Conservation (phyloP, 306 rosid species). For the Begonia peltatifolia region DNA sequence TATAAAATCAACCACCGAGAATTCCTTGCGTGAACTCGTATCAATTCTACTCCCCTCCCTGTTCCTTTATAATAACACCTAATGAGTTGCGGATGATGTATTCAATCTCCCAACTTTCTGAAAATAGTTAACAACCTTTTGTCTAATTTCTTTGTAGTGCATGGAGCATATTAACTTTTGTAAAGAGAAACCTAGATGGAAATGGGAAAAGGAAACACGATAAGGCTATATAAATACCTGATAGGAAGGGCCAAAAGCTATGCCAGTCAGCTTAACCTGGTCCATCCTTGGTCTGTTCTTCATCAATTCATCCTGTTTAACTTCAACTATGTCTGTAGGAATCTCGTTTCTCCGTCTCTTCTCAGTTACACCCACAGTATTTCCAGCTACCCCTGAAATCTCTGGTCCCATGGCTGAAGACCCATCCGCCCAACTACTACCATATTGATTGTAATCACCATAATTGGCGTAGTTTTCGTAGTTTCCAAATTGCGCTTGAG, state of each 20-base stretch:
- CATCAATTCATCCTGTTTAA: constrained; percentile 86
- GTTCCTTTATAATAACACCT: no score
- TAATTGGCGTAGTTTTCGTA: constrained; percentile 19
- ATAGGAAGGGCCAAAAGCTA: constrained; percentile 87
- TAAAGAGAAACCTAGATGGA: no score
- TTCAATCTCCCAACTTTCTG: no score
- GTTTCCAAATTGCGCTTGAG: constrained; percentile 27
- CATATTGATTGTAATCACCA: constrained; percentile 32
- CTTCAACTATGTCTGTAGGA: constrained; percentile 65
- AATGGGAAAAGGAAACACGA: no score
- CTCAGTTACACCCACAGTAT: constrained; percentile 22
- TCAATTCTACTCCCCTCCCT: no score
- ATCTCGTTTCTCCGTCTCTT: constrained; percentile 69
- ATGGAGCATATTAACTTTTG: no score
- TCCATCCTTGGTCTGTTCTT: constrained; percentile 92
- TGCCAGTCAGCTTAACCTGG: constrained; percentile 65
- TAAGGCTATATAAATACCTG: constrained; percentile 30
- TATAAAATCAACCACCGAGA: no score
- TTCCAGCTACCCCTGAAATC: constrained; percentile 15
- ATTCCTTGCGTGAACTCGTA: no score
- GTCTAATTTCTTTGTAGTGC: no score
- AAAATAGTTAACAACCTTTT: no score
- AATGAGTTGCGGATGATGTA: no score
- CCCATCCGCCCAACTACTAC: constrained; percentile 30
- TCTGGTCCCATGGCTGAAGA: constrained; percentile 12